Conservation (phyloP, 345 rosid species). For the Laguncularia racemosa region DNA sequence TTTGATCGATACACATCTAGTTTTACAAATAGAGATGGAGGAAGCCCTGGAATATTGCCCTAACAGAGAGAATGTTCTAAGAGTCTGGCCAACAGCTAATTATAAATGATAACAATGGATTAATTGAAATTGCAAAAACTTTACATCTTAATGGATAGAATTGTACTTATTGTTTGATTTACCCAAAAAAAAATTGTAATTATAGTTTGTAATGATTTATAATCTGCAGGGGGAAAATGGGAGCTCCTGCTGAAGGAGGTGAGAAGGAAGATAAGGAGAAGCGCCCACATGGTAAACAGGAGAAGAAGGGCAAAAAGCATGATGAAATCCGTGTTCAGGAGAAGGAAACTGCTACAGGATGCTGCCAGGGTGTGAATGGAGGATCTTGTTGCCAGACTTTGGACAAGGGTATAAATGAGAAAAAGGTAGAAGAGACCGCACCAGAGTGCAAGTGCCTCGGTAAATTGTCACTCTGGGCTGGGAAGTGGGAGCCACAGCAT, state of each 20-base stretch:
- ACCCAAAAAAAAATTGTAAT: too few species aligned
- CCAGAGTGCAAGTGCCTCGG: constrained; percentile 22
- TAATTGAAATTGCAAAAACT: too few species aligned
- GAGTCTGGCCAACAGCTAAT: too few species aligned
- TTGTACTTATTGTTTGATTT: too few species aligned
- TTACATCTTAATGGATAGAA: too few species aligned
- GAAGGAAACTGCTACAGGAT: constrained; percentile 34
- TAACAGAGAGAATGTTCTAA: too few species aligned
- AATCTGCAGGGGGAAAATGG: constrained; percentile 70
- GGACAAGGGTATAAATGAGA: too few species aligned
- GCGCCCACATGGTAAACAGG: constrained; percentile 30
- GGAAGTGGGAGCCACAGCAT: constrained; percentile 54
- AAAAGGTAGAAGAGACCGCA: constrained; percentile 26
- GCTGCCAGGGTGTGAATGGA: constrained; percentile 58
- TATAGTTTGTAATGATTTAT: too few species aligned
- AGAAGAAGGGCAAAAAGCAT: constrained; percentile 19
- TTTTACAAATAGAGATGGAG: too few species aligned
- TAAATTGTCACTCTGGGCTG: constrained; percentile 32
- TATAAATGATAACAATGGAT: too few species aligned
- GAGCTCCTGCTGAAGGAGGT: constrained; percentile 27
- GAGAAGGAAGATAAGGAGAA: constrained; percentile 26
- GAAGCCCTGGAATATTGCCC: too few species aligned
- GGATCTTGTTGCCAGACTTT: constrained; percentile 52
- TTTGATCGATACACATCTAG: too few species aligned
- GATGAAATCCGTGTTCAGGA: constrained; percentile 25